Evolutionary conservation across 106 monocot species (phyloP), one percentile per base, ranked within the genome.

Genomic region (Platanthera guangdongensis): DNA sequence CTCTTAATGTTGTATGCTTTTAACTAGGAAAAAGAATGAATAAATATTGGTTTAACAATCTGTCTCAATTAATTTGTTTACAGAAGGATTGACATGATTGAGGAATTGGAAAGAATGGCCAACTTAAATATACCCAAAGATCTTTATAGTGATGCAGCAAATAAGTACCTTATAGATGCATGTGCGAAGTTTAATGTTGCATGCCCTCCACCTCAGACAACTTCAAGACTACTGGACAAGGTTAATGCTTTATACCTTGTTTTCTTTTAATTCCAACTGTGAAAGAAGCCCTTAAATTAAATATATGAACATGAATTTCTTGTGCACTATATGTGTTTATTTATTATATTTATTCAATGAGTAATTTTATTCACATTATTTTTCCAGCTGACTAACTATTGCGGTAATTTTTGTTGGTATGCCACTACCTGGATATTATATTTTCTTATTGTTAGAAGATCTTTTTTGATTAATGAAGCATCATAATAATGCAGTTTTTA

Each of bases 151-250:
- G 93, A 87, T 55, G 96, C 62, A 39, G 83, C 93, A 80, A 93
- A 97, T 55, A 88, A 89, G 47, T 93, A 97, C 74, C 87, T 97
- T 69, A 7, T 89, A 65, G 83, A 89, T 81, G 93, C 93, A 59
- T 97, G 96, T 70, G 69, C 75, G 55, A 91, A 89, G 75, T 97
- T 89, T 86, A 89, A 93, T 80, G 87, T 97, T 12, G 88, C 88
- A 77, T 97, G 96, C 51, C 93, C 96, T 18, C 93, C 93, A 51
- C 94, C 94, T 59, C 94, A 90, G 64, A 94, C 94, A 73, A 90
- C 94, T 18, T 8, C 90, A 71, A 82, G 96, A 47, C 77, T 97
- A 68, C 77, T 93, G 55, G 93, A 97, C 76, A 93, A 97, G 89
- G 95, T 90, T 74, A 9, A 70, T 48, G 47, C 9, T 47, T 6